Evolutionary conservation across 306 rosid species (phyloP), one percentile per base, ranked within the genome.

Genomic region (Ormosia semicastrata): DNA sequence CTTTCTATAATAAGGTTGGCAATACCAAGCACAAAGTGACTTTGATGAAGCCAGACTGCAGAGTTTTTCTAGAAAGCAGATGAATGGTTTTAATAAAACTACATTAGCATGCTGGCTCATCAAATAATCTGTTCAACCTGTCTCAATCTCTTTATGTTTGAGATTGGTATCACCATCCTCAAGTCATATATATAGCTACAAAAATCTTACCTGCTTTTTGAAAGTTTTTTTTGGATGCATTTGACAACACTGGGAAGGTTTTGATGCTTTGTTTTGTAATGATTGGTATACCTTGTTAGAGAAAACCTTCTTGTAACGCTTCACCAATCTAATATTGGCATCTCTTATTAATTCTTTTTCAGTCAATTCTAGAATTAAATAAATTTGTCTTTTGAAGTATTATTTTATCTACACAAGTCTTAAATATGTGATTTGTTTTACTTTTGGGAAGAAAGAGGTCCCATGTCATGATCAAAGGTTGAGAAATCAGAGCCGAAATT

Each of bases 401-500:
- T 52, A 53, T 64, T 33, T 15, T 37, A 58, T 47, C 41, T n/a
- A 33, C 10, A 33, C 3, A 11, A 30, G 14, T 73, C 6, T 29
- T 15, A 70, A 12, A 49, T 59, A 29, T 17, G 84, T 49, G 56
- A 3, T 12, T 2, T 71, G 43, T 12, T 30, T 50, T 71, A 34
- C 14, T 44, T 58, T 47, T 71, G 30, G 33, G 37, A 50, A 43
- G 36, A 40, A 34, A 39, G 49, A 34, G 84, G 81, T 30, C 74
- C 77, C 36, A 37, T 49, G 49, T 62, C 63, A 73, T 59, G 77
- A 84, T 81, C 78, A 77, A 80, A 62, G 66, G 12, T 82, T 70
- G 84, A 67, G 67, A 71, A 86, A 80, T 49, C 66, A 33, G 73
- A 40, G 85, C 65, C 54, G 53, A 72, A 76, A 67, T 44, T 67